These are phyloP conservation scores for Tilletia caries DNA, from an alignment of 1,284 basidiomycete genomes.

Conservation along the genomic window DNA sequence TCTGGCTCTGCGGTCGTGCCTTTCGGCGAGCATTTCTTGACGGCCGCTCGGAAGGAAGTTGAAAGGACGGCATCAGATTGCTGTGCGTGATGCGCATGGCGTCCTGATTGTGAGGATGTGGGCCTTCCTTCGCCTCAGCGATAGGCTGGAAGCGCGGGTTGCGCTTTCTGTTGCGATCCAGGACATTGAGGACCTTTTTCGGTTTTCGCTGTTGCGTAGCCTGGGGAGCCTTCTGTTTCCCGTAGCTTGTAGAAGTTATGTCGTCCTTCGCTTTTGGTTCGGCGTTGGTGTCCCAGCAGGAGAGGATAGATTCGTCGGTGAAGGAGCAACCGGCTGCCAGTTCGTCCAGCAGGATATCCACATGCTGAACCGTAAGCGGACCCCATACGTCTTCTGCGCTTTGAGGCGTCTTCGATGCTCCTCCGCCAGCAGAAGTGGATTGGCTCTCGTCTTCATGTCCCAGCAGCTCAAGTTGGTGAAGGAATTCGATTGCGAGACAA, in stretches of 20 bases:
- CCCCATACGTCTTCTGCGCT: background rate
- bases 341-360: constrained; percentile 12
- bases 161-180: background rate
- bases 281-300: background rate
- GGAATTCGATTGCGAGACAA: constrained; percentile 3
- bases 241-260: background rate
- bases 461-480: background rate
- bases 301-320: background rate
- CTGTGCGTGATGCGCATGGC: background rate
- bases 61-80: background rate
- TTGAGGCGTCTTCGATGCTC: too few relatives aligned
- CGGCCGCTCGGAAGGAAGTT: background rate
- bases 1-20: background rate
- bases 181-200: background rate
- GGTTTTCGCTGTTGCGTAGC: background rate
- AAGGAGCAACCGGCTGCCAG: background rate
- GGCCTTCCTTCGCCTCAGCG: background rate
- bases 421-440: background rate
- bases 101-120: background rate
- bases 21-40: too few relatives aligned
- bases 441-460: background rate
- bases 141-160: too few relatives aligned
- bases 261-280: background rate
- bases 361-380: background rate
- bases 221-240: background rate